Percentiles rank a stretch among this genome's conserved stretches.
Conservation (phyloP, 768 basidiomycete genomes). For the Tulasnella sp. region DNA sequence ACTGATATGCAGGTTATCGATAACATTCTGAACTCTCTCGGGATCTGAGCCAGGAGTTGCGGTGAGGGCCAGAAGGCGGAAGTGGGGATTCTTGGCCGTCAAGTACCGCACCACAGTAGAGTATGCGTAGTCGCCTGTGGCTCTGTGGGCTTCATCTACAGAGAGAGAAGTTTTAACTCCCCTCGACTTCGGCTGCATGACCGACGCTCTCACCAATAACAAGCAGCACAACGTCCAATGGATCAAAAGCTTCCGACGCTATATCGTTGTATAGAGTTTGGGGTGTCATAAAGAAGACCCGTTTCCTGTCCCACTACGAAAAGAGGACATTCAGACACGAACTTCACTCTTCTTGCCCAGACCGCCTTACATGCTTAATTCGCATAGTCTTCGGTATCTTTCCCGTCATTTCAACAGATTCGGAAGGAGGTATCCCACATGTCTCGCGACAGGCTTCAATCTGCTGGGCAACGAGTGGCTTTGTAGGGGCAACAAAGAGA, state of each 20-base stretch:
- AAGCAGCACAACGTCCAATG: conserved; percentile 67
- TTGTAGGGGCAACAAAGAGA: conserved; percentile 91
- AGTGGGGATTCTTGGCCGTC: conserved; percentile 90
- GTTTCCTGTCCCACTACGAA: conserved; percentile 62
- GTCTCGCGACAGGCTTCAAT: conserved; percentile 84
- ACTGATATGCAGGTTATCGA: conserved; percentile 92
- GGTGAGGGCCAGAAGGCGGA: conserved; percentile 84
- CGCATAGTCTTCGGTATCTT: conserved; percentile 45
- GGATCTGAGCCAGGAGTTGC: conserved; percentile 86
- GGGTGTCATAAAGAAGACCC: conserved; percentile 92
- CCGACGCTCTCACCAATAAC: conserved; percentile 56
- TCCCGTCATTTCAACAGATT: conserved; percentile 83
- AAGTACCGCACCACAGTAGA: conserved; percentile 73
- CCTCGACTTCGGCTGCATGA: background rate
- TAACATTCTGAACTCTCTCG: conserved; percentile 77
- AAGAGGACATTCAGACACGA: conserved; percentile 14
- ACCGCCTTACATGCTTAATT: conserved; percentile 31
- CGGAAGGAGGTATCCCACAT: conserved; percentile 83
- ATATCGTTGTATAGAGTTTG: conserved; percentile 91
- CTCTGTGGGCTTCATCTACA: conserved; percentile 89
- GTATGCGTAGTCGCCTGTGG: conserved; percentile 87
- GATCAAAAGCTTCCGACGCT: conserved; percentile 57
- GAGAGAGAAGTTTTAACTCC: background rate
- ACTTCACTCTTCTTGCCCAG: conserved; percentile 10
- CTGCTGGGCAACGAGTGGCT: conserved; percentile 92